Evolutionary conservation across 2,329 filamentous ascomycete genomes (phyloP), one percentile per base, ranked within the genome.

Genomic region (Tolypocladium endophyticum): DNA sequence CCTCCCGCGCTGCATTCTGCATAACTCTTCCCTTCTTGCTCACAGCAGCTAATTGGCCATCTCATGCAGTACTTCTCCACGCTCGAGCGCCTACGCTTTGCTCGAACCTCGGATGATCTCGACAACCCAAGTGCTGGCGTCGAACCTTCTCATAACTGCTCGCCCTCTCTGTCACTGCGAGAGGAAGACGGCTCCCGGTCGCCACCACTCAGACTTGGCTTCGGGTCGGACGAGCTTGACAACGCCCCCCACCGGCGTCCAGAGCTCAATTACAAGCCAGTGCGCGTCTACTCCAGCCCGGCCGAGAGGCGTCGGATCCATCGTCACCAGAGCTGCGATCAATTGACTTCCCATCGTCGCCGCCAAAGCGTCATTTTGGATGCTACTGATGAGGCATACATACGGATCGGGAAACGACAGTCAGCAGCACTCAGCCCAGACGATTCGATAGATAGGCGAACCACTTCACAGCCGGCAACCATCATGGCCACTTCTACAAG

Each of bases 1-100:
- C 45, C 56, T 38, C 35, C 35, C 43, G 45, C 41, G 38, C 45
- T 41, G 30, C 39, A 2, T 58, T 41, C 33, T 6, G 36, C 58
- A 43, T n/a, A 33, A 23, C n/a, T 8, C 18, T 33, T 12, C 28
- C 20, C 39, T 28, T 50, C 43, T 43, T 43, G 16, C 11, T 25
- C 16, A 14, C 50, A 20, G 50, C 50, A 56, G 41, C 56, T 55
- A 36, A 59, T 39, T 52, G 20, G 57, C 43, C 57, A 28, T 61
- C 38, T 58, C 45, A 59, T 61, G 47, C 71, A 90, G 83, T 90
- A 88, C 75, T 90, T 90, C 75, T 89, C 87, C 38, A 86, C 84
- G 9, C 79, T 88, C 63, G 88, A 91, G 73, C 82, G 87, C 60
- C 79, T 89, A 61, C 83, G 84, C 66, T 84, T 90, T 70, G 82